Evolutionary conservation across 2,329 filamentous ascomycete genomes (phyloP), one percentile per base, ranked within the genome.

Genomic region (Aspergillus sp.): DNA sequence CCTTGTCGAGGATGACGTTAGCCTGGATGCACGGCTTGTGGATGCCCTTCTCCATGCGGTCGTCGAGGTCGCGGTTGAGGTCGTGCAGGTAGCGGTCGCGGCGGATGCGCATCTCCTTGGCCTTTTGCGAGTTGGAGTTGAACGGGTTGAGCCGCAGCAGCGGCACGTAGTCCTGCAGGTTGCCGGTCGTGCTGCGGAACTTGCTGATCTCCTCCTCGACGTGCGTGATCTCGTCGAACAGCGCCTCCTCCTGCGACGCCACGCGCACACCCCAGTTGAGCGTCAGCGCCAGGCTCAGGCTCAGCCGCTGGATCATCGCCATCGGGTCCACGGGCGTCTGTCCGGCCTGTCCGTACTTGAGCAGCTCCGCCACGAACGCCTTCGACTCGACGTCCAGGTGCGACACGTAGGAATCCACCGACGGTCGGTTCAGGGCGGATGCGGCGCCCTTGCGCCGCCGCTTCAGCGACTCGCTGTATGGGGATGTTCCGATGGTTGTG

Each of bases 141-240:
- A 87, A 81, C 0, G 85, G 85, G 54, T 87, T 86, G 5, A 86
- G 60, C n/a, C 89, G 79, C 58, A 92, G 65, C 0, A 91, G 65
- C 0, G 88, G 88, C 5, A 92, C 81, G 58, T 92, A 91, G 64
- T 93, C 89, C 62, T 89, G 86, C 78, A 87, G 86, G 63, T 92
- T 92, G 63, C 90, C 88, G 47, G 85, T 88, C 1, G 88, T 91
- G n/a, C 82, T 87, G 43, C 89, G 76, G 58, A 91, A 86, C 57
- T 86, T 87, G 50, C 84, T 87, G 44, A 93, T 85, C 25, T 84
- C 84, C 20, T 87, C 81, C 65, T 91, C 89, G 2, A 92, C 88
- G 42, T 86, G 77, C 0, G 86, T 84, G 54, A 93, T 91, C 63
- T 92, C 89, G 10, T 82, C 77, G 10, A 92, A 79, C 14, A 91